phyloP scores from a whole-genome alignment of 768 basidiomycete genomes.

The Ramaria rubella region DNA sequence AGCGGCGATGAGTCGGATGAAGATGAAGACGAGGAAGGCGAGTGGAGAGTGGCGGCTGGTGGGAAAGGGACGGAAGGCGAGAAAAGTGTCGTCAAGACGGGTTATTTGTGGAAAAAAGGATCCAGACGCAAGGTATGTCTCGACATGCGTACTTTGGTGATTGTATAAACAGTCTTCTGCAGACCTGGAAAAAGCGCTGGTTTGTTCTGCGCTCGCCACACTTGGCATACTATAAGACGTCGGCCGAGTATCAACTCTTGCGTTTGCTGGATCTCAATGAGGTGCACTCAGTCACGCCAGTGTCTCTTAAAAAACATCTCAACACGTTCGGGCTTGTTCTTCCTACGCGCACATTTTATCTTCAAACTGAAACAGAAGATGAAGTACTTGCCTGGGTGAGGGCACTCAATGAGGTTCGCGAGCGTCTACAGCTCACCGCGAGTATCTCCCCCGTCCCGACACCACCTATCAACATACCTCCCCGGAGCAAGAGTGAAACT shows the following conservation, averaged over 20 bases:
- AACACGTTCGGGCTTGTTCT: constrained; percentile 92
- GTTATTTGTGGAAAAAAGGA: constrained; percentile 97
- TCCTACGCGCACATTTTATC: constrained; percentile 82
- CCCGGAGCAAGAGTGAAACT: constrained; percentile 34
- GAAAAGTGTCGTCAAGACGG: constrained; percentile 74
- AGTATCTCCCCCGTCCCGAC: constrained; percentile 40
- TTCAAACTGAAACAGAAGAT: constrained; percentile 65
- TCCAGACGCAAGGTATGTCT: constrained; percentile 84
- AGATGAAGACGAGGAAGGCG: constrained; percentile 51
- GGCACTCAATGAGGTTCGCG: constrained; percentile 72
- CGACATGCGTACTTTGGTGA: constrained; percentile 8
- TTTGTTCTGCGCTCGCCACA: constrained; percentile 91
- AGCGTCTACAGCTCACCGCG: constrained; percentile 54
- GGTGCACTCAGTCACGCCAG: constrained; percentile 83
- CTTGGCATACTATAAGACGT: constrained; percentile 94
- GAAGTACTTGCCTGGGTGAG: constrained; percentile 81
- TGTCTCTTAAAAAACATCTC: constrained; percentile 81
- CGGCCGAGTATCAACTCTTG: constrained; percentile 89
- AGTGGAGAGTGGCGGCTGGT: constrained; percentile 51
- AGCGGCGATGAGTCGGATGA: constrained; percentile 70
- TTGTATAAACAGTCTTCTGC: constrained; percentile 11
- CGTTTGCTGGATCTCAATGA: constrained; percentile 81
- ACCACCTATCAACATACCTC: constrained; percentile 21
- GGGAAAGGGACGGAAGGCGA: constrained; percentile 47
- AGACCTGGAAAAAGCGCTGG: constrained; percentile 99